Evolutionary conservation across 2,329 filamentous ascomycete species (phyloP), one percentile per base, ranked within the genome.

Genomic region (Dactylellina haptotyla): DNA sequence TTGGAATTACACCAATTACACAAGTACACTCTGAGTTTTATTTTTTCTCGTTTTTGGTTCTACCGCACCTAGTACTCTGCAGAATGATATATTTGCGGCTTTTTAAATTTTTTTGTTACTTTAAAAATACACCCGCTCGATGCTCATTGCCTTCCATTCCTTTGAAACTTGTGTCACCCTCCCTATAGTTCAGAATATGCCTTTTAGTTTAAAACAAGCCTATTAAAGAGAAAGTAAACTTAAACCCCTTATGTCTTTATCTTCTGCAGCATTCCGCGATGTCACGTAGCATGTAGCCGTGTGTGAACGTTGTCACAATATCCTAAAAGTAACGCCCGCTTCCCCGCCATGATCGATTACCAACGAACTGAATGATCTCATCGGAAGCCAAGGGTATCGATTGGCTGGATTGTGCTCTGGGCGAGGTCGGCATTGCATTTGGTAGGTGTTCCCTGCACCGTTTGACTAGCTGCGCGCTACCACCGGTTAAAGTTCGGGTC

Each of bases 401-500:
- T 48, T 16, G 34, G 37, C 6, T 39, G 51, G 16, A 26, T n/a
- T n/a, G 32, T 9, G 16, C 18, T 20, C 41, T 45, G 41, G 41
- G 58, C 58, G 58, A 63, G 14, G 58, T 63, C 58, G 58, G 58
- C 58, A 26, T 25, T 18, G 34, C n/a, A n/a, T n/a, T n/a, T n/a
- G n/a, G n/a, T n/a, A n/a, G n/a, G n/a, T n/a, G 25, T 26, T 9
- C 43, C 57, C 57, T 53, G 58, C 58, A 63, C 9, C 16, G 39
- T 48, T 30, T 45, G 53, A 20, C 45, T 37, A 41, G 46, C 30
- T 59, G 46, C 46, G 46, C 37, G 41, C 50, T 56, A 34, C 50
- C 46, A 50, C 57, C 43, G 39, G 58, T 43, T 63, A 63, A 63
- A 63, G 58, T 63, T 59, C 56, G 56, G 56, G 56, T 46, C 39